Evolutionary conservation across 495 filamentous ascomycete genomes (phyloP).

Genomic region (Daldinia caldariorum): DNA sequence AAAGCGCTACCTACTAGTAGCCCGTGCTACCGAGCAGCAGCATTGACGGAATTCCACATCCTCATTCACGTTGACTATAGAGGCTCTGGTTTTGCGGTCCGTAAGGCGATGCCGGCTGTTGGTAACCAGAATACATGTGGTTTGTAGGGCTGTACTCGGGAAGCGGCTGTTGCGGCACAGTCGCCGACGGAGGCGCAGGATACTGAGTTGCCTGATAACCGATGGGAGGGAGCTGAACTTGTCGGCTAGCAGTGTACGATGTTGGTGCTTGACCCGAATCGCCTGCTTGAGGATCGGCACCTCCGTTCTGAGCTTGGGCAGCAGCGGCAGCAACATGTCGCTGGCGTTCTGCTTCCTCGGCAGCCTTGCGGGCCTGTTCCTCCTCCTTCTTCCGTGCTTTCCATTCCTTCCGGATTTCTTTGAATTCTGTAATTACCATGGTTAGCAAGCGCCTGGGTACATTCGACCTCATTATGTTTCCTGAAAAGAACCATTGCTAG

Average conservation of each 20-base stretch:
- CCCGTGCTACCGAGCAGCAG: not conserved
- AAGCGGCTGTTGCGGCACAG: slow-evolving; percentile 63
- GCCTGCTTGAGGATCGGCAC: slow-evolving; percentile 52
- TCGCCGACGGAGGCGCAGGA: slow-evolving; percentile 68
- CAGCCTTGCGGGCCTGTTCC: slow-evolving; percentile 86
- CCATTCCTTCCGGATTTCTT: slow-evolving; percentile 99
- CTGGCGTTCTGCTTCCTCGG: slow-evolving; percentile 84
- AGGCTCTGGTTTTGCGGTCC: slow-evolving; percentile 72
- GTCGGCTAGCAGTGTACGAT: slow-evolving; percentile 68
- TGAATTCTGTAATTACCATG: slow-evolving; percentile 76
- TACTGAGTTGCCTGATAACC: slow-evolving; percentile 81
- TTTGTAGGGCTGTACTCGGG: slow-evolving; percentile 69
- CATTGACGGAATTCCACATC: not conserved
- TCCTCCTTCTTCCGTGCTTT: slow-evolving; percentile 99
- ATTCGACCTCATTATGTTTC: not conserved
- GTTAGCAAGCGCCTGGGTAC: slow-evolving; percentile 27
- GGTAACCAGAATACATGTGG: slow-evolving; percentile 65
- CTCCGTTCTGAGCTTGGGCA: slow-evolving; percentile 53
- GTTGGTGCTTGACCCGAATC: slow-evolving; percentile 62
- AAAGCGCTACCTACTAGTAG: slow-evolving; percentile 8
- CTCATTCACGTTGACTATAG: slow-evolving; percentile 76
- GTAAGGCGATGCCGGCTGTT: slow-evolving; percentile 77
- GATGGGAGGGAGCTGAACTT: slow-evolving; percentile 83
- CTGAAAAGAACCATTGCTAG: slow-evolving; percentile 7
- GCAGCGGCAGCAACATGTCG: slow-evolving; percentile 67